phyloP scores from a whole-genome alignment of 2,329 filamentous ascomycete genomes.

The Cadophora sp. region DNA sequence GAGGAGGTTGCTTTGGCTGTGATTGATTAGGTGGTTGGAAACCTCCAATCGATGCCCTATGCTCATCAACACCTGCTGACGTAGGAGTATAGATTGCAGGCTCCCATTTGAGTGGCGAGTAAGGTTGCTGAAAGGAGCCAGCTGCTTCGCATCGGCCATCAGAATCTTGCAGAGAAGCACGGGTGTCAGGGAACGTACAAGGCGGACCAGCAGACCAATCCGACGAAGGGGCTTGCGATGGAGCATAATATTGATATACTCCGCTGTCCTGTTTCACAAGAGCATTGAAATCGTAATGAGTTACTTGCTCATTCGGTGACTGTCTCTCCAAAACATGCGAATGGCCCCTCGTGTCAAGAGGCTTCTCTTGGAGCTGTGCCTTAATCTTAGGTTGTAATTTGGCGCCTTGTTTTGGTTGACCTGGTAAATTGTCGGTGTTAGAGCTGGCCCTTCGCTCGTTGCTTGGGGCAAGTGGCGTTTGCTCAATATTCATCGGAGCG shows the following conservation, averaged over 20 bases:
- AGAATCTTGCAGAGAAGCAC: constrained; percentile 4
- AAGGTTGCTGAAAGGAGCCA: background rate
- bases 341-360: constrained; percentile 31
- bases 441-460: background rate
- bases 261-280: constrained; percentile 29
- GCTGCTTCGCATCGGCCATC: constrained; percentile 6
- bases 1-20: background rate
- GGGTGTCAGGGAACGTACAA: constrained; percentile 23
- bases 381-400: constrained; percentile 6
- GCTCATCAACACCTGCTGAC: background rate
- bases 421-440: background rate
- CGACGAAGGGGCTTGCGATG: constrained; percentile 20
- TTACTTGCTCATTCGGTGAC: constrained; percentile 15
- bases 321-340: constrained; percentile 9
- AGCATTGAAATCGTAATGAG: constrained; percentile 39
- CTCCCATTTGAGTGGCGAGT: constrained; percentile 6
- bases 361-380: constrained; percentile 10
- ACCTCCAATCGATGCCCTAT: background rate
- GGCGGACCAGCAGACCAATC: constrained; percentile 30
- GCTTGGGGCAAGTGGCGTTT: constrained; percentile 6
- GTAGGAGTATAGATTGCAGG: background rate
- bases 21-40: background rate
- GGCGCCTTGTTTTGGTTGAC: background rate
- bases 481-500: background rate
- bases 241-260: constrained; percentile 1